phyloP scores from a whole-genome alignment of 2,329 filamentous ascomycete genomes.

The Calonectria pauciramosa region DNA sequence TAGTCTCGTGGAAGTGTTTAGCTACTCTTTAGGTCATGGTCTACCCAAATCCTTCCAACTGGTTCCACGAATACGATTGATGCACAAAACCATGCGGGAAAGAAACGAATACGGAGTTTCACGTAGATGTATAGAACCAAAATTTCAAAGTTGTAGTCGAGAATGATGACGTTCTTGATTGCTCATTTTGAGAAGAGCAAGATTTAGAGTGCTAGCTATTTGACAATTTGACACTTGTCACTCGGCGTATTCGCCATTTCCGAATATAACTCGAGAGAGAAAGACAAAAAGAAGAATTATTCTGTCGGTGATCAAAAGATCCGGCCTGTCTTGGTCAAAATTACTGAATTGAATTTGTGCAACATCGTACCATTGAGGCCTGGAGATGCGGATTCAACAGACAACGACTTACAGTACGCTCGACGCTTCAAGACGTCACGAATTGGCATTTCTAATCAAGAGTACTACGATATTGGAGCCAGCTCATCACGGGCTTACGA shows the following conservation, averaged over 20 bases:
- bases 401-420: too few relatives aligned
- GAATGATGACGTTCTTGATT: too few relatives aligned
- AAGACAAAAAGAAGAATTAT: neutral
- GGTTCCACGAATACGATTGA: neutral
- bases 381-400: neutral
- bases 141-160: neutral
- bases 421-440: neutral
- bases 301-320: neutral
- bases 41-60: neutral
- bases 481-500: neutral
- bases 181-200: too few relatives aligned
- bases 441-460: neutral
- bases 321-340: neutral
- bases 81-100: neutral
- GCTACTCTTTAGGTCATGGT: neutral
- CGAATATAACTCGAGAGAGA: neutral
- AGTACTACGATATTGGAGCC: neutral
- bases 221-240: neutral
- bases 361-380: too few relatives aligned
- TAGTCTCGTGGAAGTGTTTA: neutral
- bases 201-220: neutral
- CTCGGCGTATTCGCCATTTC: neutral
- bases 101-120: neutral
- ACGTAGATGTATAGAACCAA: neutral
- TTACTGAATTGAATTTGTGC: neutral